These are phyloP conservation scores for Stevia rebaudiana DNA, from an alignment of 140 eudicot genomes.

Conservation along the genomic window DNA sequence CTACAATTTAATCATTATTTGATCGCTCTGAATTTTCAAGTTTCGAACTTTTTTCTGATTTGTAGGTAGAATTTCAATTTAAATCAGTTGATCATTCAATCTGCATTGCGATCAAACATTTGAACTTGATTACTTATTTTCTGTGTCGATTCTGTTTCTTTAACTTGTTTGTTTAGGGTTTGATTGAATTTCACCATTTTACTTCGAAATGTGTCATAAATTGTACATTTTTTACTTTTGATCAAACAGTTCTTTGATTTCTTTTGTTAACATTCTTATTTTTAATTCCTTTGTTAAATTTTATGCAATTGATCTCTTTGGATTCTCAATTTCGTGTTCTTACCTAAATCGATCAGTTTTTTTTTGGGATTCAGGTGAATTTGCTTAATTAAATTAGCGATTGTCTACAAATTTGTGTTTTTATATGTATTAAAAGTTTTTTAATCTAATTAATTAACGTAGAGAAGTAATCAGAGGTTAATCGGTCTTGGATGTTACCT, in stretches of 20 bases:
- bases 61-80: neutral
- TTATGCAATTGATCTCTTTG: neutral
- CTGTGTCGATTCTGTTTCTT: no score
- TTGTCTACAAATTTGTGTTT: neutral
- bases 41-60: neutral
- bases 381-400: neutral
- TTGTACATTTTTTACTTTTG: neutral
- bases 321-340: neutral
- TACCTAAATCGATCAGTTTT: no score
- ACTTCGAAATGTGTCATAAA: neutral
- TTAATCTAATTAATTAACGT: neutral
- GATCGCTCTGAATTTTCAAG: neutral
- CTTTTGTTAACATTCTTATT: neutral
- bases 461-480: neutral
- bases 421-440: neutral
- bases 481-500: neutral
- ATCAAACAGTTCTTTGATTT: neutral
- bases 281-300: neutral
- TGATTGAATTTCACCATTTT: neutral
- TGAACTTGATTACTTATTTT: neutral
- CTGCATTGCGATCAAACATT: neutral
- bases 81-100: neutral
- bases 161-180: conserved; percentile 8
- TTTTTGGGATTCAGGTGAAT: neutral
- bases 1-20: neutral